Evolutionary conservation across 192 early-diverging fungal species (phyloP).

Genomic region (Nowakowskiella sp.): DNA sequence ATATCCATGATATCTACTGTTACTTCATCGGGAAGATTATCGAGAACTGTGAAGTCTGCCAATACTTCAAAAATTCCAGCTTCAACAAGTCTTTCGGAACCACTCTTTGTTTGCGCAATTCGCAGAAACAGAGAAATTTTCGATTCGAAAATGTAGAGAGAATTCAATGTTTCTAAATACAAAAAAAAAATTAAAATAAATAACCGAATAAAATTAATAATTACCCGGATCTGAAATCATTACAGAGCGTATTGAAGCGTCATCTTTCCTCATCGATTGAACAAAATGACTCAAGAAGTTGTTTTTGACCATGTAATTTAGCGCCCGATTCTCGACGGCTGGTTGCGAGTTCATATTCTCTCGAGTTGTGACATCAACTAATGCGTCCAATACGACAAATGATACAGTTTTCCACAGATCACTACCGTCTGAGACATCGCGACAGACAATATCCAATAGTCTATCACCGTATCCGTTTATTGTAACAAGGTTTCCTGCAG

Average conservation of each 20-base stretch:
- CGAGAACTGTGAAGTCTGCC: conserved; percentile 61
- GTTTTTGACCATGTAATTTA: conserved; percentile 29
- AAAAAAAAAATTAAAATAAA: not conserved
- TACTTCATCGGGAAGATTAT: conserved; percentile 57
- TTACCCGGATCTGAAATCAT: conserved; percentile 24
- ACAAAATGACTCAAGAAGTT: conserved; percentile 45
- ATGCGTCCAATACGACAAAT: conserved; percentile 64
- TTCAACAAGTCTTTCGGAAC: conserved; percentile 69
- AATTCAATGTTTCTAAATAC: conserved; percentile 41
- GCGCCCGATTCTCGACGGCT: conserved; percentile 17
- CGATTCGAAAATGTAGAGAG: conserved; percentile 66
- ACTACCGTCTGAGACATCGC: conserved; percentile 75
- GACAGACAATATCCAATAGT: conserved; percentile 62
- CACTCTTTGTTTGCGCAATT: conserved; percentile 63
- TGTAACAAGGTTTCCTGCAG: conserved; percentile 1
- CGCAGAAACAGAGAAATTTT: conserved; percentile 77
- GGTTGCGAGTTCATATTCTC: not conserved
- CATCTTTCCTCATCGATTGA: conserved; percentile 21
- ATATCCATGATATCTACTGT: conserved; percentile 26
- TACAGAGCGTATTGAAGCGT: conserved; percentile 28
- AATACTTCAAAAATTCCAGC: conserved; percentile 73
- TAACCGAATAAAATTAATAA: not conserved
- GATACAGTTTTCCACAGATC: conserved; percentile 81
- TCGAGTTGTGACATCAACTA: conserved; percentile 36
- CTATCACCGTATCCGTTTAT: conserved; percentile 49